Conservation (phyloP, 371 early-diverging fungal genomes). For the Lichtheimia corymbifera region DNA sequence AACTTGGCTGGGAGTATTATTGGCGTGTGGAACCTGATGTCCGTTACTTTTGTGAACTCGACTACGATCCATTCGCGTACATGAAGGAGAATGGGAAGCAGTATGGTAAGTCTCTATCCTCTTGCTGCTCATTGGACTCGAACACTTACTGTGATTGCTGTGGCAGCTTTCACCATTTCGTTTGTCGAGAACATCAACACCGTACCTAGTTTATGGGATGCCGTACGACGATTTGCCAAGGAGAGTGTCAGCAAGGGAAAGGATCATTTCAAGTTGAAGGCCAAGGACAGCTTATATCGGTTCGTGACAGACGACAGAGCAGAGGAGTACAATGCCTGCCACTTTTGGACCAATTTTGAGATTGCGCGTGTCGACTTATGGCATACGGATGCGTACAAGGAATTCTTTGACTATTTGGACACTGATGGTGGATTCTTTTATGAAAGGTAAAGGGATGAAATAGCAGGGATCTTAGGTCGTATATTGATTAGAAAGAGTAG, state of each 20-base stretch:
- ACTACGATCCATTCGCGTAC: conserved; percentile 82
- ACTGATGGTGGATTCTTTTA: conserved; percentile 73
- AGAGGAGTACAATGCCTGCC: conserved; percentile 63
- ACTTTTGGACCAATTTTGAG: conserved; percentile 94
- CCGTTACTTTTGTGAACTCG: conserved; percentile 74
- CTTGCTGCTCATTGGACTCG: neutral
- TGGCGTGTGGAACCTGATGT: conserved; percentile 92
- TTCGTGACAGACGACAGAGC: conserved; percentile 41
- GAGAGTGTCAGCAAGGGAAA: conserved; percentile 17
- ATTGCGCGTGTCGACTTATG: conserved; percentile 85
- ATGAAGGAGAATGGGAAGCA: conserved; percentile 73
- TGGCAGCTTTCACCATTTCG: conserved; percentile 65
- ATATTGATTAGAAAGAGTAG: conserved; percentile 9
- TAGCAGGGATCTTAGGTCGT: neutral
- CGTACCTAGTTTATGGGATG: conserved; percentile 72
- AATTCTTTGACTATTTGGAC: conserved; percentile 51
- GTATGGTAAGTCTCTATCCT: conserved; percentile 58
- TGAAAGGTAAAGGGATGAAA: conserved; percentile 24
- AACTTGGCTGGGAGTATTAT: conserved; percentile 71
- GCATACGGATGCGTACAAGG: conserved; percentile 60
- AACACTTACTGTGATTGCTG: neutral
- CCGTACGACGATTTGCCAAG: conserved; percentile 61
- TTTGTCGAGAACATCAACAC: conserved; percentile 74
- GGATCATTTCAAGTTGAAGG: conserved; percentile 39
- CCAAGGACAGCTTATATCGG: conserved; percentile 36